A percentile compares a stretch with the other conserved stretches of the same genome.
These are phyloP conservation scores for Axilococcus clingmanii DNA, from an alignment of 139 green algal species.

Conservation along the genomic window DNA sequence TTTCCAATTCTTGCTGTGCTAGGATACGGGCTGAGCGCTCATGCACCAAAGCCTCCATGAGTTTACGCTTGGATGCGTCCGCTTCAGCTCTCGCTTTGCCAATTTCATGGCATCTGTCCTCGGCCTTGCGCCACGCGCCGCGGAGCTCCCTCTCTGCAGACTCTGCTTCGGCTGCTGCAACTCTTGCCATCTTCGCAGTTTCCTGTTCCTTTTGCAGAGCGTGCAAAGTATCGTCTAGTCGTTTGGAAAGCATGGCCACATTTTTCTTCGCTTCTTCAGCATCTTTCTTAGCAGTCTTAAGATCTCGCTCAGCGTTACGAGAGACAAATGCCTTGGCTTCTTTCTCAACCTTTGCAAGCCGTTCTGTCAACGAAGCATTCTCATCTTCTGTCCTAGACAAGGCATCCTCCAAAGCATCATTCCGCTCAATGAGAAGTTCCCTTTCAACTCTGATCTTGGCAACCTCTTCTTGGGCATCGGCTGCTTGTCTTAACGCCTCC, in stretches of 20 bases:
- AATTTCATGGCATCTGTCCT: constrained; percentile 13
- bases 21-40: constrained; percentile 15
- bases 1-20: constrained; percentile 20
- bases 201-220: not conserved
- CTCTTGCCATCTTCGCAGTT: not conserved
- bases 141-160: constrained; percentile 8
- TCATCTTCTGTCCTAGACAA: not conserved
- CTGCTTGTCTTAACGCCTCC: constrained; percentile 7
- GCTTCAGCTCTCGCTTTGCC: constrained; percentile 4
- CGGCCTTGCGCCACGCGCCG: constrained; percentile 3
- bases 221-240: not conserved
- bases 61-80: not conserved
- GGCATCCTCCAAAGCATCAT: not conserved
- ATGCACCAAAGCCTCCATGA: constrained; percentile 14
- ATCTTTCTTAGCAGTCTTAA: not conserved
- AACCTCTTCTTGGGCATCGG: constrained; percentile 5
- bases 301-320: not conserved
- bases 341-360: not conserved
- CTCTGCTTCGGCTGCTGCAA: constrained; percentile 2
- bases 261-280: not conserved
- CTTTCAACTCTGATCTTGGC: constrained; percentile 3
- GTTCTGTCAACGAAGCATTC: not conserved
- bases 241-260: not conserved
- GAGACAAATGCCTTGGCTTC: not conserved
- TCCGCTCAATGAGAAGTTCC: constrained; percentile 4